Evolutionary conservation across 768 basidiomycete genomes (phyloP).

Genomic region (Trichaptum fuscoviolaceum): DNA sequence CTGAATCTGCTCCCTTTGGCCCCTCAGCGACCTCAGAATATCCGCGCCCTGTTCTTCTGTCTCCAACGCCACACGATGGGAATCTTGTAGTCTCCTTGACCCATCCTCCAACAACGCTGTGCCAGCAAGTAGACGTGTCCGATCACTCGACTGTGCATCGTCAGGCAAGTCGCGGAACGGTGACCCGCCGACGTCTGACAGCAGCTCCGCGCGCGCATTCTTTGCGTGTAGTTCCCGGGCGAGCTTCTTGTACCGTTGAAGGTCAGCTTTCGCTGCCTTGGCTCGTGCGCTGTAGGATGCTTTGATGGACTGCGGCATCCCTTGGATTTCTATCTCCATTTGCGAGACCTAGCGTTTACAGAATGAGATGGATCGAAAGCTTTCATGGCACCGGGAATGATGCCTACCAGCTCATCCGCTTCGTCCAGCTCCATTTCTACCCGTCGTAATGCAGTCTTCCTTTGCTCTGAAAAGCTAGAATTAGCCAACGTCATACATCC

Average conservation of each 20-base stretch:
- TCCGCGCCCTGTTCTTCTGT: slow-evolving; percentile 95
- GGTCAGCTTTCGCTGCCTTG: slow-evolving; percentile 65
- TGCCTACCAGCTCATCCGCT: slow-evolving; percentile 89
- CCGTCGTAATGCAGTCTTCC: slow-evolving; percentile 72
- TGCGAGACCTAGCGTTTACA: slow-evolving; percentile 71
- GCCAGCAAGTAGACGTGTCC: slow-evolving; percentile 75
- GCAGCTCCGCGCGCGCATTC: slow-evolving; percentile 72
- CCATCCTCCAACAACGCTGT: slow-evolving; percentile 81
- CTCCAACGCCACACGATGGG: slow-evolving; percentile 89
- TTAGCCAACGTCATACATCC: neutral
- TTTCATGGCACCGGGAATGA: neutral
- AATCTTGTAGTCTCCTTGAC: slow-evolving; percentile 77
- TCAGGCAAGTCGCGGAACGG: slow-evolving; percentile 77
- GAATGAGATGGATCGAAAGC: neutral
- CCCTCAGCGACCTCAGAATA: slow-evolving; percentile 77
- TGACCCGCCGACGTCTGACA: slow-evolving; percentile 38
- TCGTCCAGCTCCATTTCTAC: slow-evolving; percentile 97
- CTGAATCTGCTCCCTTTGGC: slow-evolving; percentile 92
- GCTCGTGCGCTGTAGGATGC: slow-evolving; percentile 73
- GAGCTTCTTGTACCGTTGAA: slow-evolving; percentile 76
- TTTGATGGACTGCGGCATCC: slow-evolving; percentile 83
- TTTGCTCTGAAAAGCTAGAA: slow-evolving; percentile 52
- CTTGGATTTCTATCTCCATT: slow-evolving; percentile 98
- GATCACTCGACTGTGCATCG: slow-evolving; percentile 53
- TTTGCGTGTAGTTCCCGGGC: slow-evolving; percentile 68